Percentiles rank a stretch among this genome's conserved stretches.
These are phyloP conservation scores for Talaromyces sp. DNA, from an alignment of 2,329 filamentous ascomycete genomes.

Conservation along the genomic window DNA sequence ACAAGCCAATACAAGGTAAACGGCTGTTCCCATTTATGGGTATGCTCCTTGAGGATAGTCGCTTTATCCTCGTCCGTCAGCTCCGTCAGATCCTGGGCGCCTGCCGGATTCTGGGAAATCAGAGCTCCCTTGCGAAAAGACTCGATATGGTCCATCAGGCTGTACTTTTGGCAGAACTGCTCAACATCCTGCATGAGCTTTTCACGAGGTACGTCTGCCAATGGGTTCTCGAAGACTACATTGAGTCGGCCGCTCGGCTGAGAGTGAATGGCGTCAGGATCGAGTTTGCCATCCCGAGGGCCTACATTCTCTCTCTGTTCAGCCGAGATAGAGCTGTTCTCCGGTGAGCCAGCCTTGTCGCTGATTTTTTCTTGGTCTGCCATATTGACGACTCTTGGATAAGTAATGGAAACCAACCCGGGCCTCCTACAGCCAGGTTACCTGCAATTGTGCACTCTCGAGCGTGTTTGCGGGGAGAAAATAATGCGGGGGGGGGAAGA, in stretches of 20 bases:
- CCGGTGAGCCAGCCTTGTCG: conserved; percentile 2
- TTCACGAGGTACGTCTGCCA: conserved; percentile 49
- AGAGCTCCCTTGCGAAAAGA: conserved; percentile 49
- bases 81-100: conserved; percentile 45
- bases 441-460: neutral
- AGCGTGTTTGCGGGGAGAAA: neutral
- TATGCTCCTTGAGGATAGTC: conserved; percentile 39
- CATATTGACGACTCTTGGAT: conserved; percentile 1
- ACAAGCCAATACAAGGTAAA: conserved; percentile 45
- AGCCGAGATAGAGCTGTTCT: conserved; percentile 3
- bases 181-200: conserved; percentile 52
- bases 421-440: neutral
- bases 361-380: conserved; percentile 5
- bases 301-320: conserved; percentile 14
- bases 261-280: conserved; percentile 20
- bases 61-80: conserved; percentile 41
- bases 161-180: conserved; percentile 47
- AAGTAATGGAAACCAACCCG: neutral
- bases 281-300: conserved; percentile 8
- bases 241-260: conserved; percentile 22
- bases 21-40: conserved; percentile 48
- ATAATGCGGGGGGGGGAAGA: neutral
- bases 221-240: conserved; percentile 48
- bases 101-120: conserved; percentile 47
- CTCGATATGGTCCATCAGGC: conserved; percentile 45